Percentiles rank a stretch among this genome's conserved stretches.
These are phyloP conservation scores for Candida michaelii DNA, from an alignment of 805 yeast species.

Conservation along the genomic window DNA sequence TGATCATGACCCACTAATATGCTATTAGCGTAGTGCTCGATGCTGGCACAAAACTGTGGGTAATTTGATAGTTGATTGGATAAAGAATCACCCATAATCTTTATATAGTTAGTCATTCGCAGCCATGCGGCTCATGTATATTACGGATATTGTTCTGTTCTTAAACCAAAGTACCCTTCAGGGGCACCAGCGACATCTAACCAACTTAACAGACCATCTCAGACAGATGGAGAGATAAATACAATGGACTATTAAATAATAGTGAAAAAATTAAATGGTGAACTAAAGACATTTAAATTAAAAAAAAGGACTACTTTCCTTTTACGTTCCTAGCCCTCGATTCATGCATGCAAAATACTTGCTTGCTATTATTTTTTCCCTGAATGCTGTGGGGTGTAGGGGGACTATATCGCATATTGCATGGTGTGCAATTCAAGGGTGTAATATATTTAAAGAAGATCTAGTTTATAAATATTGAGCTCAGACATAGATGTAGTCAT, in stretches of 20 bases:
- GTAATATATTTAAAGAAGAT: neutral
- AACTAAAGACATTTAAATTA: too few relatives aligned
- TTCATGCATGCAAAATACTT: constrained; percentile 1
- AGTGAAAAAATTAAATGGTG: too few relatives aligned
- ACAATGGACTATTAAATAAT: too few relatives aligned
- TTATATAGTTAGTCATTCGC: neutral
- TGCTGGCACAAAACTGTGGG: constrained; percentile 26
- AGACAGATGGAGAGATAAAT: too few relatives aligned
- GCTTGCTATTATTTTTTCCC: neutral
- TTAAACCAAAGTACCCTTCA: constrained; percentile 31
- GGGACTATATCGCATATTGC: neutral
- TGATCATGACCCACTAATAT: too few relatives aligned
- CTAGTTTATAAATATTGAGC: neutral
- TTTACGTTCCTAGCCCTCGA: neutral
- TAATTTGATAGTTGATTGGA: constrained; percentile 28
- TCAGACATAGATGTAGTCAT: neutral
- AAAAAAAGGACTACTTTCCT: constrained; percentile 1
- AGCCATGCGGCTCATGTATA: neutral
- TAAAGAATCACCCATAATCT: constrained; percentile 13
- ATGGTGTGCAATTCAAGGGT: neutral
- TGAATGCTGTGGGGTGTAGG: neutral
- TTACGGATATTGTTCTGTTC: constrained; percentile 30
- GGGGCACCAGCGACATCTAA: constrained; percentile 29
- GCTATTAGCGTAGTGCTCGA: too few relatives aligned
- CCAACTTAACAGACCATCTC: constrained; percentile 27